phyloP scores from a whole-genome alignment of 768 basidiomycete genomes.

The Amanita exitialis region DNA sequence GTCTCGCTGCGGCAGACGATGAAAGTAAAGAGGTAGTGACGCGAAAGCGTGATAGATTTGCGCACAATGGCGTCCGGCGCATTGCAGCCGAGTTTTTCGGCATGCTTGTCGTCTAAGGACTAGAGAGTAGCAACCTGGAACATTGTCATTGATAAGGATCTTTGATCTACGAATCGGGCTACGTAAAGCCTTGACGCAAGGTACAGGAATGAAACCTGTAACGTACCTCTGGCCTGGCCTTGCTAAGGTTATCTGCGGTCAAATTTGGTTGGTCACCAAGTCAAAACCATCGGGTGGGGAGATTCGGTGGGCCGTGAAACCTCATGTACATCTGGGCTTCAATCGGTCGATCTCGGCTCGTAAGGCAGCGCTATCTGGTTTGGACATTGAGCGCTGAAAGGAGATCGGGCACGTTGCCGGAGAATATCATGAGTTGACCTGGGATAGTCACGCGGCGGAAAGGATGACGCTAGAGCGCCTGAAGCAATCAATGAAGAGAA shows the following conservation, averaged over 20 bases:
- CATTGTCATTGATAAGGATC: constrained; percentile 31
- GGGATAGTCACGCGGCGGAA: neutral
- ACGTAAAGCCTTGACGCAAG: constrained; percentile 7
- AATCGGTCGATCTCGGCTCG: constrained; percentile 47
- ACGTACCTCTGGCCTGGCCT: constrained; percentile 61
- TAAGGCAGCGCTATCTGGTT: constrained; percentile 41
- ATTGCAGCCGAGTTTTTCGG: too few species aligned
- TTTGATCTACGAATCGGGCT: neutral
- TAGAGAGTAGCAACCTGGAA: constrained; percentile 30
- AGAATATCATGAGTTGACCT: constrained; percentile 39
- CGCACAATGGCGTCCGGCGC: too few species aligned
- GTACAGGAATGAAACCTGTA: constrained; percentile 64
- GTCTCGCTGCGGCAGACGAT: too few species aligned
- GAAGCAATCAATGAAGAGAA: neutral
- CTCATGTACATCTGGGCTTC: constrained; percentile 31
- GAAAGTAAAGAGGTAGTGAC: too few species aligned
- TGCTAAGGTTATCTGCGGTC: constrained; percentile 46
- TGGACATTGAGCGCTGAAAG: constrained; percentile 49
- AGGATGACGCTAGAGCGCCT: neutral
- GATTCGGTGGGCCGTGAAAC: neutral
- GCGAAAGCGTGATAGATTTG: too few species aligned
- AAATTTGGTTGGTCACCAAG: neutral
- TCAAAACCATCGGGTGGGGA: neutral
- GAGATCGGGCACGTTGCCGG: constrained; percentile 51
- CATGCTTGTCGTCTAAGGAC: too few species aligned